Percentiles rank a stretch among this genome's conserved stretches.
Conservation (phyloP, 2,329 filamentous ascomycete species). For the Pseudocercospora fijiensis region DNA sequence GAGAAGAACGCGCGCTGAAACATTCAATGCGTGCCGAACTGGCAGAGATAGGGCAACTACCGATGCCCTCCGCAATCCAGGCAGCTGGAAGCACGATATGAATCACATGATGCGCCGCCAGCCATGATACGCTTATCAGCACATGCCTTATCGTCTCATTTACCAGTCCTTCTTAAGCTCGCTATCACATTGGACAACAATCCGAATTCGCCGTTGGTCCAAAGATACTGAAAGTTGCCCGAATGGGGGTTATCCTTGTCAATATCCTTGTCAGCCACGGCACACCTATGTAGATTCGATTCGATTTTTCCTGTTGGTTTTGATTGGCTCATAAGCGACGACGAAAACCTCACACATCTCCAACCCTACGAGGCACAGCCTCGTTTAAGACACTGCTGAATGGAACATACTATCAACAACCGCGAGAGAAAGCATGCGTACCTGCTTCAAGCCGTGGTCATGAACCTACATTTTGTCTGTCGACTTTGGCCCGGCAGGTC, state of each 20-base stretch:
- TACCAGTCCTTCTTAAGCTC: not conserved
- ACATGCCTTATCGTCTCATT: not conserved
- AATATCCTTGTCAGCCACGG: slow-evolving; percentile 1
- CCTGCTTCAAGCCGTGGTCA: not conserved
- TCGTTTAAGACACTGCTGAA: not conserved
- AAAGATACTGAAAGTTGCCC: slow-evolving; percentile 5
- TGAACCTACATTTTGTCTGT: not conserved
- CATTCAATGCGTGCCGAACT: not conserved
- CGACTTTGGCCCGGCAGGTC: not conserved
- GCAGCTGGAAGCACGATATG: not conserved
- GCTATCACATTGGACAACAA: not conserved
- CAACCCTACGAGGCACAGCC: not conserved
- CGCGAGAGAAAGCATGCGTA: not conserved
- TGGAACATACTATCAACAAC: not conserved
- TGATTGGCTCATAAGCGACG: not conserved
- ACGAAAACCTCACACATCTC: not conserved
- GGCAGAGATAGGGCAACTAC: not conserved
- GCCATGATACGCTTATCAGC: not conserved
- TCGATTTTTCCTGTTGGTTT: not conserved
- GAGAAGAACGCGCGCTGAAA: not conserved
- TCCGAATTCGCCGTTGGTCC: not conserved
- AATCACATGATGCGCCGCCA: not conserved
- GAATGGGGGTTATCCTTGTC: slow-evolving; percentile 2
- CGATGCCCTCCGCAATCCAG: not conserved
- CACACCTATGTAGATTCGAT: not conserved